Percentiles rank a stretch among this genome's conserved stretches.
phyloP scores from a whole-genome alignment of 768 basidiomycete genomes.

The Phallus indusiatus region DNA sequence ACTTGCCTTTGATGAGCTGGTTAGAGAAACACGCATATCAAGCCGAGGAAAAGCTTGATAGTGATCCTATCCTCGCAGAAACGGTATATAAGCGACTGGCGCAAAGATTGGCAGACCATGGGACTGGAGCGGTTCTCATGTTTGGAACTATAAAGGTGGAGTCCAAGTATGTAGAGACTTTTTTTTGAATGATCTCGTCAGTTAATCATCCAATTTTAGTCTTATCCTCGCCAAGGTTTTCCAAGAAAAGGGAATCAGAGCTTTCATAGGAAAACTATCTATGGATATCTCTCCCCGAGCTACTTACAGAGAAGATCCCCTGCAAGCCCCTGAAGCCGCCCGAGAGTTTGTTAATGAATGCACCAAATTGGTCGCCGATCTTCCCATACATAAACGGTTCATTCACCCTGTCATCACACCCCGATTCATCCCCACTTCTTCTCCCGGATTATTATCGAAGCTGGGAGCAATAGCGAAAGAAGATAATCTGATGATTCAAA shows the following conservation, averaged over 20 bases:
- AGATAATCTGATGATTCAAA: conserved; percentile 53
- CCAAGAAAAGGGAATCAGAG: conserved; percentile 62
- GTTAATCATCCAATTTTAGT: conserved; percentile 27
- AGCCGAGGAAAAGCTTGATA: conserved; percentile 70
- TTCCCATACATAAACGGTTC: conserved; percentile 39
- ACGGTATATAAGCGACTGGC: conserved; percentile 63
- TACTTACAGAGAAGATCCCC: conserved; percentile 53
- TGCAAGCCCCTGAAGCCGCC: conserved; percentile 38
- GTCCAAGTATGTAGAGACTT: conserved; percentile 53
- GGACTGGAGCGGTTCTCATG: conserved; percentile 67
- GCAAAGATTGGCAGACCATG: conserved; percentile 53
- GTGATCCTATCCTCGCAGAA: conserved; percentile 46
- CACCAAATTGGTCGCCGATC: conserved; percentile 25
- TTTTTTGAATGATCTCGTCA: no score
- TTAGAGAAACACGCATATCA: conserved; percentile 73
- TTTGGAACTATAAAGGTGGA: conserved; percentile 80
- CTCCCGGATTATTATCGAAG: conserved; percentile 54
- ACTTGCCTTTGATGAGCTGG: conserved; percentile 81
- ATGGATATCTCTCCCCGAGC: conserved; percentile 75
- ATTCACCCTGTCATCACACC: conserved; percentile 82
- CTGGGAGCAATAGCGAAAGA: conserved; percentile 46
- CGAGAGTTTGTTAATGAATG: conserved; percentile 49
- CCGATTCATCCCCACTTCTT: conserved; percentile 84
- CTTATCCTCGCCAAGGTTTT: conserved; percentile 70
- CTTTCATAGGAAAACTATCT: conserved; percentile 82